phyloP scores from a whole-genome alignment of 2,329 filamentous ascomycete genomes.

The Cladophialophora psammophila region DNA sequence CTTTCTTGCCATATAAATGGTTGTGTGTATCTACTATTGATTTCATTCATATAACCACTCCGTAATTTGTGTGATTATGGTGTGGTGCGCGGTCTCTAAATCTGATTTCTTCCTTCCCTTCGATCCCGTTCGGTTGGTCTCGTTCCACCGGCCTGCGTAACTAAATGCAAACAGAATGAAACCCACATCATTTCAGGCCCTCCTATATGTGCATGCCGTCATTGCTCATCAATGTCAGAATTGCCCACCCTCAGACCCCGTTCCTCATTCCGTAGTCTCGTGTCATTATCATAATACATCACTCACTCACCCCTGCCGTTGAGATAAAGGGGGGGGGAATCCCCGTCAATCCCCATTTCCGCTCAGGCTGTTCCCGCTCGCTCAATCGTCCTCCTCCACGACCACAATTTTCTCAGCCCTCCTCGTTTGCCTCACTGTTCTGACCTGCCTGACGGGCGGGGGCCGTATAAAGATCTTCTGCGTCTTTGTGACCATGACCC shows the following conservation, averaged over 20 bases:
- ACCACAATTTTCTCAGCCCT: constrained; percentile 62
- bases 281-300: not conserved
- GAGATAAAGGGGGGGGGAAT: not conserved
- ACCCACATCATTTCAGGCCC: not conserved
- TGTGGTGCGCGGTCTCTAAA: not conserved
- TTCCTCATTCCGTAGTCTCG: not conserved
- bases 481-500: constrained; percentile 33
- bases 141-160: not conserved
- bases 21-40: not conserved
- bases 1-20: not conserved
- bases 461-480: constrained; percentile 43
- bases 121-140: not conserved
- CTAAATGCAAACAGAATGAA: constrained; percentile 1
- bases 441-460: constrained; percentile 57
- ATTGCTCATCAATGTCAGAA: not conserved
- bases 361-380: not conserved
- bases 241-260: not conserved
- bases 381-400: constrained; percentile 28
- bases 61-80: too few relatives aligned
- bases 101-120: not conserved
- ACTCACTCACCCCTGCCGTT: not conserved
- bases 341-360: not conserved
- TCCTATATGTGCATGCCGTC: constrained; percentile 7
- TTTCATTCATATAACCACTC: too few relatives aligned
- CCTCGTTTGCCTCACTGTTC: constrained; percentile 61